Conservation (phyloP, 257 asterid species). For the Solanum pimpinellifolium region DNA sequence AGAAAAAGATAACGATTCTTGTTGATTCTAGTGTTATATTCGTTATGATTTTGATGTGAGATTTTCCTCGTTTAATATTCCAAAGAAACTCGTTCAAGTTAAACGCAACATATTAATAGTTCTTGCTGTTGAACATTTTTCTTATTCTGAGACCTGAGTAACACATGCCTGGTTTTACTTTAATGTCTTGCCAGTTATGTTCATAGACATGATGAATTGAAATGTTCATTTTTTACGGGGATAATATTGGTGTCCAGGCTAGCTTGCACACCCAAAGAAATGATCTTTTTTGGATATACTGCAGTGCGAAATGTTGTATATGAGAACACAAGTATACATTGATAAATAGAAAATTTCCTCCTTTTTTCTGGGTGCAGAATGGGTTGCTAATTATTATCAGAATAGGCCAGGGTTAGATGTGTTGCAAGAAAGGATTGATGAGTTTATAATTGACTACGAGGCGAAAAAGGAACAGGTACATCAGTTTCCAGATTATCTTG, state of each 20-base stretch:
- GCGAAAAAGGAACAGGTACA: constrained; percentile 63
- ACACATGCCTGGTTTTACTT: background rate
- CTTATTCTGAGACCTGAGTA: background rate
- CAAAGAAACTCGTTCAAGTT: background rate
- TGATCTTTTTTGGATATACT: background rate
- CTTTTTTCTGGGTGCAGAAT: constrained; percentile 37
- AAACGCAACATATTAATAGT: background rate
- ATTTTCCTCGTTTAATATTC: background rate
- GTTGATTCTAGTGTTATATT: background rate
- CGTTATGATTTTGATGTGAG: background rate
- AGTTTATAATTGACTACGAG: constrained; percentile 70
- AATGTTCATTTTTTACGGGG: background rate
- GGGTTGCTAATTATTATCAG: constrained; percentile 64
- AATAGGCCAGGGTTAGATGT: constrained; percentile 64
- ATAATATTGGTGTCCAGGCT: background rate
- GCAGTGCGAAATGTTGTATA: background rate
- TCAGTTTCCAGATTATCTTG: background rate
- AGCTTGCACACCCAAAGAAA: background rate
- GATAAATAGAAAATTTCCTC: background rate
- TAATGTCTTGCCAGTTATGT: background rate
- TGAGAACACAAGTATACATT: background rate
- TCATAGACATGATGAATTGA: background rate
- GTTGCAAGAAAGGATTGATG: constrained; percentile 81
- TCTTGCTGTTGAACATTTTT: background rate
- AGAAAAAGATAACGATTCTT: background rate